Conservation (phyloP, 2,329 filamentous ascomycete species). For the Fusarium buxicola region DNA sequence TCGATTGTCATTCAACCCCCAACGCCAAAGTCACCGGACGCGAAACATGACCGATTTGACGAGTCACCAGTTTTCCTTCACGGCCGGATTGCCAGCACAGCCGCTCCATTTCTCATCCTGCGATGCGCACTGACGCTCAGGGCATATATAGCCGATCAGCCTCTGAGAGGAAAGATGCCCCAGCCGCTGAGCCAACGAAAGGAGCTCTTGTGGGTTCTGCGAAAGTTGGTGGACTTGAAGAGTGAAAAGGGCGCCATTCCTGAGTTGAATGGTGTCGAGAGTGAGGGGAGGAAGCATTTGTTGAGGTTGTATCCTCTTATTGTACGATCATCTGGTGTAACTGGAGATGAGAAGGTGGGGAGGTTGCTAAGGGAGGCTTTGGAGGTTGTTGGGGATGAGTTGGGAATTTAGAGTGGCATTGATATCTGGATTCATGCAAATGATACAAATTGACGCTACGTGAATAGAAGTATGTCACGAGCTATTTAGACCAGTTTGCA, state of each 20-base stretch:
- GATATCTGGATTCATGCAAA: not conserved
- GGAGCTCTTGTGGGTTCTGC: constrained; percentile 80
- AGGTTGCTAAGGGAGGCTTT: constrained; percentile 69
- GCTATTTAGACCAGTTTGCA: too few species aligned
- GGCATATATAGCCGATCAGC: constrained; percentile 90
- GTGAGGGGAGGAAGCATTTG: constrained; percentile 77
- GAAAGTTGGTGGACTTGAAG: constrained; percentile 72
- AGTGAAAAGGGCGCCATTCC: constrained; percentile 79
- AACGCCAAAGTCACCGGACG: constrained; percentile 56
- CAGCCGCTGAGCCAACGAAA: constrained; percentile 84
- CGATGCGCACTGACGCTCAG: constrained; percentile 84
- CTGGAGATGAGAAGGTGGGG: constrained; percentile 71
- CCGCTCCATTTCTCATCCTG: constrained; percentile 84
- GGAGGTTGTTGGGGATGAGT: constrained; percentile 69
- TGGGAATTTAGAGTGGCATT: constrained; percentile 38
- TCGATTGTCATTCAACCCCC: constrained; percentile 55
- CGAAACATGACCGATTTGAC: constrained; percentile 34
- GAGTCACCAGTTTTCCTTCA: constrained; percentile 52
- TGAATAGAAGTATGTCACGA: too few species aligned
- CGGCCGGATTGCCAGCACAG: constrained; percentile 76
- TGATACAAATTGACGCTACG: not conserved
- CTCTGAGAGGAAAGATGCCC: constrained; percentile 87
- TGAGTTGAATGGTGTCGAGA: constrained; percentile 60
- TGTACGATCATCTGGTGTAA: constrained; percentile 67
- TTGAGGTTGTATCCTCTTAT: constrained; percentile 84